Conservation (phyloP, 164 flowering plant genomes). For the Berberis vulgaris region DNA sequence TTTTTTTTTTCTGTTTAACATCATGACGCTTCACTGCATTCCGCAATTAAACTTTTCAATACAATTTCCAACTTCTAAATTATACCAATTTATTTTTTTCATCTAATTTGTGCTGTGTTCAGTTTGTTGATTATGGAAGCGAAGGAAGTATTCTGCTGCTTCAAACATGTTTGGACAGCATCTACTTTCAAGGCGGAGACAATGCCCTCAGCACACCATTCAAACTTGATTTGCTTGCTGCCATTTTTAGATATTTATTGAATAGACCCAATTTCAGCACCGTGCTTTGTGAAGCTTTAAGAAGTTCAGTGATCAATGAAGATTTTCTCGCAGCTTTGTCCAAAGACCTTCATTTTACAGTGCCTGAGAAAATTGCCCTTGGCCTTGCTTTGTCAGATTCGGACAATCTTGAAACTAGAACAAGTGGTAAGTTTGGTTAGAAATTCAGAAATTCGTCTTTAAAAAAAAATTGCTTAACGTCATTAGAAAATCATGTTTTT, state of each 20-base stretch:
- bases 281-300: constrained; percentile 48
- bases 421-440: constrained; percentile 42
- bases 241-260: constrained; percentile 47
- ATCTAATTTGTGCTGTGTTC: constrained; percentile 6
- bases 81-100: no score
- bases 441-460: no score
- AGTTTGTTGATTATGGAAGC: constrained; percentile 61
- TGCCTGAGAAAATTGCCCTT: constrained; percentile 59
- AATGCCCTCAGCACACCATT: constrained; percentile 26
- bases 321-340: constrained; percentile 49
- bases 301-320: constrained; percentile 30
- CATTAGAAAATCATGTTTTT: no score
- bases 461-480: no score
- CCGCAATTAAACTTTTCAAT: no score
- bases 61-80: no score
- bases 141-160: constrained; percentile 69
- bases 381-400: constrained; percentile 88
- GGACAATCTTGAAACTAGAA: constrained; percentile 41
- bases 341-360: constrained; percentile 44
- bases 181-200: constrained; percentile 28
- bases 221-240: constrained; percentile 31
- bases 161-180: constrained; percentile 48
- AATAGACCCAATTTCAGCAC: constrained; percentile 62
- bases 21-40: no score
- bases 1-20: no score